Percentiles rank a stretch among this genome's conserved stretches.
Evolutionary conservation across 129 eudicot genomes (phyloP).

Genomic region (Centrapalus pauciflorus): DNA sequence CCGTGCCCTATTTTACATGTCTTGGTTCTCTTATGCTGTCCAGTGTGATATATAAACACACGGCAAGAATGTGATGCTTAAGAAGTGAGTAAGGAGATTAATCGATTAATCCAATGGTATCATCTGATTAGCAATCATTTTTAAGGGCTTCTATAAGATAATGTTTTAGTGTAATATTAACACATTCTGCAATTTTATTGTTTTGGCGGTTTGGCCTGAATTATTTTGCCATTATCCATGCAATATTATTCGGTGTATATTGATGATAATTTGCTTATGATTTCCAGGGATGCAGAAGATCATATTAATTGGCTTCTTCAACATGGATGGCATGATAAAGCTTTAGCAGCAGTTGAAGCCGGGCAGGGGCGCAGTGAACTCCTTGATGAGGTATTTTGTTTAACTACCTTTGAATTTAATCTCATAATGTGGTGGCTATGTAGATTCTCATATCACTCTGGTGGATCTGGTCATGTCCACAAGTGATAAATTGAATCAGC

Average conservation of each 20-base stretch:
- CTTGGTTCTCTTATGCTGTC: background rate
- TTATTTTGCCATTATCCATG: background rate
- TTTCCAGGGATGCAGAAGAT: conserved; percentile 64
- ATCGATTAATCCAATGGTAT: background rate
- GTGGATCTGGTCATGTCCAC: background rate
- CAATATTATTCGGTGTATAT: too few relatives aligned
- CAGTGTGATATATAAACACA: background rate
- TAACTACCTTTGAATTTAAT: background rate
- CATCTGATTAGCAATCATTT: background rate
- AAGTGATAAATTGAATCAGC: background rate
- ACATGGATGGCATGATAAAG: conserved; percentile 70
- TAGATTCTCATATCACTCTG: background rate
- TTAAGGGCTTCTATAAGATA: background rate
- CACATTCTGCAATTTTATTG: background rate
- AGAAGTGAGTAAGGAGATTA: background rate
- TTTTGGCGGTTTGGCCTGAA: conserved; percentile 1
- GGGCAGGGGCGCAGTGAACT: conserved; percentile 64
- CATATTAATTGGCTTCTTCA: conserved; percentile 76
- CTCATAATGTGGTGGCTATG: background rate
- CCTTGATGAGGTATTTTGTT: conserved; percentile 46
- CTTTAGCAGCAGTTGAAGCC: conserved; percentile 65
- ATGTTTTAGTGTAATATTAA: background rate
- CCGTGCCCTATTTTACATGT: background rate
- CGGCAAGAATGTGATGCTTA: background rate
- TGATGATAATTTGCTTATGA: conserved; percentile 6